phyloP scores from a whole-genome alignment of 768 basidiomycete genomes.

The Pleurotus cornucopiae region DNA sequence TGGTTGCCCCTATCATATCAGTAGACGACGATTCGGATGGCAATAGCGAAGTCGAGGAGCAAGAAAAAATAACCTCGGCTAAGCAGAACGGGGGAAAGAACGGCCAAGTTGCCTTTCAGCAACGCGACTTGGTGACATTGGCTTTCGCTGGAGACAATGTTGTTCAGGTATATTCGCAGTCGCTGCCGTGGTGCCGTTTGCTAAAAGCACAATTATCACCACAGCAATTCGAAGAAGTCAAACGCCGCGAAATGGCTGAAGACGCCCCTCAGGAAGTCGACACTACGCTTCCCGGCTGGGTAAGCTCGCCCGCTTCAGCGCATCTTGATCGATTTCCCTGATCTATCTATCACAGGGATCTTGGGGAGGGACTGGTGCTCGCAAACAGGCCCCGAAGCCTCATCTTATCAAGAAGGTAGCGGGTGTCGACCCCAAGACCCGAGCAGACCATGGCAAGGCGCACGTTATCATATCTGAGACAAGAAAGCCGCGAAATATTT shows the following conservation, averaged over 20 bases:
- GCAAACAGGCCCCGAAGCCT: slow-evolving; percentile 31
- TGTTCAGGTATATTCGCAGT: slow-evolving; percentile 56
- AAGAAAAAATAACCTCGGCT: slow-evolving; percentile 41
- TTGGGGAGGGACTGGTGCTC: slow-evolving; percentile 83
- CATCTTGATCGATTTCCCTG: slow-evolving; percentile 1
- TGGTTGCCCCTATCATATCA: slow-evolving; percentile 28
- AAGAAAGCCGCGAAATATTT: slow-evolving; percentile 89
- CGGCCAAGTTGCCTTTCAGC: slow-evolving; percentile 69
- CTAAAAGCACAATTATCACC: slow-evolving; percentile 6
- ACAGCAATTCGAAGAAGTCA: slow-evolving; percentile 84
- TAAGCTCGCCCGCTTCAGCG: slow-evolving; percentile 30
- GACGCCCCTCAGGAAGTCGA: slow-evolving; percentile 90
- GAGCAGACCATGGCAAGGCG: slow-evolving; percentile 80
- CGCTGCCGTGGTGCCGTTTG: neutral
- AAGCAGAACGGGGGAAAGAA: slow-evolving; percentile 33
- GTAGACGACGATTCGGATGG: slow-evolving; percentile 45
- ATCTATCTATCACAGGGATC: slow-evolving; percentile 57
- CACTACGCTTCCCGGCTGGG: slow-evolving; percentile 93
- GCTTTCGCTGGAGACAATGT: slow-evolving; percentile 99
- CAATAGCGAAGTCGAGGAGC: slow-evolving; percentile 68
- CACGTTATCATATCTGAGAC: slow-evolving; percentile 98
- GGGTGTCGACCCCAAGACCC: slow-evolving; percentile 73
- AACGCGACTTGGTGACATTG: slow-evolving; percentile 87
- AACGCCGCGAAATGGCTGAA: slow-evolving; percentile 74
- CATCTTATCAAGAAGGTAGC: slow-evolving; percentile 77